These are phyloP conservation scores for Amoebophrya sp. DNA, from an alignment of 169 alveolate species.

Conservation along the genomic window DNA sequence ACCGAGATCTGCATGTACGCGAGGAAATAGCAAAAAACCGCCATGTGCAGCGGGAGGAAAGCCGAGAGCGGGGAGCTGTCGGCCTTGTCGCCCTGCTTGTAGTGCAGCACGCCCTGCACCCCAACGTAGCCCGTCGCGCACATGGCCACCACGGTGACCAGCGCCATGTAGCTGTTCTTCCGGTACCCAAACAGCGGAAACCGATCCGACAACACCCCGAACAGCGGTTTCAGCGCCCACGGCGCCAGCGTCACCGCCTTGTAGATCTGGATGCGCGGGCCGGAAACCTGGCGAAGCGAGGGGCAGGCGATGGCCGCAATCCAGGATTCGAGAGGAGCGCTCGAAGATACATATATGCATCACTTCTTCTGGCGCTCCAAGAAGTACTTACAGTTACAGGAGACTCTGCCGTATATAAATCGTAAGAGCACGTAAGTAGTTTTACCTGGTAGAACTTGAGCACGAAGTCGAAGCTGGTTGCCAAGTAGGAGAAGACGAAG, in stretches of 20 bases:
- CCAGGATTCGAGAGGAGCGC: too few relatives aligned
- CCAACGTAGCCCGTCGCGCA: background rate
- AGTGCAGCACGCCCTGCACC: background rate
- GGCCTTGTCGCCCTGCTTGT: background rate
- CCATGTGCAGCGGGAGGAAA: background rate
- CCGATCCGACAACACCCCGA: conserved; percentile 8
- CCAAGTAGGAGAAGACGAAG: too few relatives aligned
- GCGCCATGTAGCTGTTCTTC: background rate
- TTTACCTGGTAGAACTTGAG: too few relatives aligned
- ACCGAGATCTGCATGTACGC: background rate
- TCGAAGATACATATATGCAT: too few relatives aligned
- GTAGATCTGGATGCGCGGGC: background rate
- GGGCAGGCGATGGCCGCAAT: too few relatives aligned
- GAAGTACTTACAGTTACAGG: too few relatives aligned
- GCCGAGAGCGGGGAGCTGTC: background rate
- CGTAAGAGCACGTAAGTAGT: too few relatives aligned
- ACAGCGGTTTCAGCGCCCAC: conserved; percentile 8
- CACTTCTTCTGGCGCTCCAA: too few relatives aligned
- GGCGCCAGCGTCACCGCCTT: background rate
- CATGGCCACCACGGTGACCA: conserved; percentile 1
- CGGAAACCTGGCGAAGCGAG: background rate
- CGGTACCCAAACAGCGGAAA: background rate
- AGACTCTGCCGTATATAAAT: too few relatives aligned
- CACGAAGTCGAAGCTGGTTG: too few relatives aligned
- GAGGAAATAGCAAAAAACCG: background rate